These are phyloP conservation scores for Phytophthora cactorum DNA, from an alignment of 352 stramenopile genomes.

Conservation along the genomic window DNA sequence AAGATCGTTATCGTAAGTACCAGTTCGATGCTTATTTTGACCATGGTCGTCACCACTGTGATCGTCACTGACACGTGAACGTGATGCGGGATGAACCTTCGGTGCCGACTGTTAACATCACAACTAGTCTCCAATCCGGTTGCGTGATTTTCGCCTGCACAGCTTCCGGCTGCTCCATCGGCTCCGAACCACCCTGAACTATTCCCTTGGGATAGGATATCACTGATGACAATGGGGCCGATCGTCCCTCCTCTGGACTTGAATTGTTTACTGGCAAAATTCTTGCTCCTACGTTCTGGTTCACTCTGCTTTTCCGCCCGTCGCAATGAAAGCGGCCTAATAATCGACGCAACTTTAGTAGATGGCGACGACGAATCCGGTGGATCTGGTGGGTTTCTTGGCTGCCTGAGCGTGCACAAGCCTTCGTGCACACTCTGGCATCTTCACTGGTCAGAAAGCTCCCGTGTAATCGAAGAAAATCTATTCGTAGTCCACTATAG, in stretches of 20 bases:
- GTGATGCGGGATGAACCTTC: background rate
- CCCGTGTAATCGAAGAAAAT: conserved; percentile 9
- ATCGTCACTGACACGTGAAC: background rate
- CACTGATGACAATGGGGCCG: background rate
- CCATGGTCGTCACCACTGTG: background rate
- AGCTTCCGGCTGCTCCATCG: background rate
- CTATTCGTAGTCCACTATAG: conserved; percentile 10
- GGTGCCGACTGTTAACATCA: background rate
- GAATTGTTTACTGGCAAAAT: background rate
- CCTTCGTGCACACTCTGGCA: conserved; percentile 8
- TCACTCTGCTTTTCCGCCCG: no score
- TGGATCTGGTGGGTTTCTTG: background rate
- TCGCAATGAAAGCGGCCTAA: background rate
- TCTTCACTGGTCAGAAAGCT: conserved; percentile 4
- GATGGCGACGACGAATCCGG: background rate
- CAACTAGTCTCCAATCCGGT: background rate
- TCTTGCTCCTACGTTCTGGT: no score
- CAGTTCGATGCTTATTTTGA: background rate
- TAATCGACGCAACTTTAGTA: background rate
- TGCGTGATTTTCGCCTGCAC: background rate
- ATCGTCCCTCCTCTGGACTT: conserved; percentile 3
- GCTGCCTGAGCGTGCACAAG: conserved; percentile 2
- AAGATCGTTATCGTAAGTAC: background rate
- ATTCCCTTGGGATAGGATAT: background rate
- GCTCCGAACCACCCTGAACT: conserved; percentile 1